phyloP scores from a whole-genome alignment of 1,284 basidiomycete species.

The Boletus sp. region DNA sequence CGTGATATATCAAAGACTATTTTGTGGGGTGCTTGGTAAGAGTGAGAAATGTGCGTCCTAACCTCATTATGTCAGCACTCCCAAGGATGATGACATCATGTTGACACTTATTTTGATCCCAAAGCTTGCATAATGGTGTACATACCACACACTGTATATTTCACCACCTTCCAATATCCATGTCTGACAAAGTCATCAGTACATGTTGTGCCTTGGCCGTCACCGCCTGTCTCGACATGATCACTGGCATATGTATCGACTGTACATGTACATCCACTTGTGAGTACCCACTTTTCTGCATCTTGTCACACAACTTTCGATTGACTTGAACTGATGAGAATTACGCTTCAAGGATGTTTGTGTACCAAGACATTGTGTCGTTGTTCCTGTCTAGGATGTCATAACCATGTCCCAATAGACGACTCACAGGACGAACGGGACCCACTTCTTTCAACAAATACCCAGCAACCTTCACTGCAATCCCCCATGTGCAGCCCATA shows the following conservation, averaged over 20 bases:
- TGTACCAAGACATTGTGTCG: slow-evolving; percentile 28
- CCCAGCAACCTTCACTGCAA: slow-evolving; percentile 23
- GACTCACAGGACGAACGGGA: slow-evolving; percentile 16
- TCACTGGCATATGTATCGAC: slow-evolving; percentile 27
- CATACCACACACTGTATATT: too few relatives aligned
- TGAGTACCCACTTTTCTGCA: slow-evolving; percentile 2
- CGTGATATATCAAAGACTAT: not conserved
- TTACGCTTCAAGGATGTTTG: slow-evolving; percentile 15
- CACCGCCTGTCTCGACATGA: slow-evolving; percentile 25
- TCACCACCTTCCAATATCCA: too few relatives aligned
- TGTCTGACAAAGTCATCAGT: slow-evolving; percentile 20
- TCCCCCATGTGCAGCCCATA: slow-evolving; percentile 23
- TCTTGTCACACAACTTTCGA: not conserved
- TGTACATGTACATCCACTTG: slow-evolving; percentile 17
- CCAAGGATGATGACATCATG: too few relatives aligned
- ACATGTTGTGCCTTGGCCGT: slow-evolving; percentile 19
- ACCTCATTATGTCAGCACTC: slow-evolving; percentile 13
- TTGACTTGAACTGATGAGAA: not conserved
- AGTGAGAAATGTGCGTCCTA: not conserved
- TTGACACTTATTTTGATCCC: not conserved
- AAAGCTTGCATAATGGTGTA: too few relatives aligned
- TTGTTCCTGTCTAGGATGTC: slow-evolving; percentile 18
- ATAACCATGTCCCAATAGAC: not conserved
- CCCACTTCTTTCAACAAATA: slow-evolving; percentile 21
- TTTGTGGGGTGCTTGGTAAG: not conserved